Base-by-base conservation (phyloP, 1,284 basidiomycete species). In the Phylloboletellus chloephorus region DNA sequence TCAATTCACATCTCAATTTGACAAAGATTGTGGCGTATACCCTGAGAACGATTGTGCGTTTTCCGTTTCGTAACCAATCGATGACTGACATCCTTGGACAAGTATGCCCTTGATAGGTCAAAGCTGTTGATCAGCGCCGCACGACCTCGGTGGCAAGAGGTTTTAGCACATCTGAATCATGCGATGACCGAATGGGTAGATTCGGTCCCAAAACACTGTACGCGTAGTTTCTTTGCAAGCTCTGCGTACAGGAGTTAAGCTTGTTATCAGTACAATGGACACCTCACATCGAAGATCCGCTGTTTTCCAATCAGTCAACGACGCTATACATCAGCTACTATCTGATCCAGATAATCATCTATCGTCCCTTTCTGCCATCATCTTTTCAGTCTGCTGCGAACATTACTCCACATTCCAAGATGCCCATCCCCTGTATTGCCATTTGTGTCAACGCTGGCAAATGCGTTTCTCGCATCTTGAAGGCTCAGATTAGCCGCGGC, bases 31-130 rank as follows among this genome's bases (percentile, higher is more conserved):
- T 79, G 13, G 82, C 80, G 2, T 86, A 80, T 53, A 74, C 78
- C 2, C 56, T 88, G 42, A 77, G 78, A 50, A 86, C 82, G 0
- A 69, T 91, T 35, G 86, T 87, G 55, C 58, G 44, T 35, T 41
- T 43, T 35, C 35, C 39, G 37, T 43, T 40, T 34, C 20, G 9
- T 30, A 29, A 44, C 17, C 28, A 12, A 41, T 24, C 20, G 22
- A 46, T 43, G 21, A 15, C 29, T 36, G 23, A 55, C 45, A 34
- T 21, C 41, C 11, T 31, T 30, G 39, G 31, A 31, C n/a, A 52
- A 88, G 85, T 92, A 92, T 65, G 74, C 82, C 11, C 72, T 83
- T 46, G 76, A 82, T 57, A 80, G 78, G 52, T 69, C 75, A 7
- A 77, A 78, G 52, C 58, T 75, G 20, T 69, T 72, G 31, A 62